Percentiles rank a stretch among this genome's conserved stretches.
phyloP scores from a whole-genome alignment of 225 moss, liverwort and hornwort species.

The Bryoerythrophyllum caledonicum region DNA sequence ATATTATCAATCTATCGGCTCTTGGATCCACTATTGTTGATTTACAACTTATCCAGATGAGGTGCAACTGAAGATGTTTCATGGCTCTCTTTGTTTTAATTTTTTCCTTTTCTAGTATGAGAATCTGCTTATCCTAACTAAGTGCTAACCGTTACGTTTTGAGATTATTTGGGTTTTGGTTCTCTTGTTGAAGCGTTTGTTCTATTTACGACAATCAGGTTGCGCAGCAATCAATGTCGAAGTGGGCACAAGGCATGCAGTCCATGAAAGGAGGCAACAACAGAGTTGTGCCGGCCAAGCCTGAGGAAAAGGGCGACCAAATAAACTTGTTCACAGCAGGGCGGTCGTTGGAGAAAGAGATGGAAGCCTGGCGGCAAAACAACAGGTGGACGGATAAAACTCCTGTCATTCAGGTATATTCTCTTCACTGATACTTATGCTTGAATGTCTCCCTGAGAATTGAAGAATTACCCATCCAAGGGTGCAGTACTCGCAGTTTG shows the following conservation, averaged over 20 bases:
- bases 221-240: slow-evolving; percentile 36
- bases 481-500: neutral
- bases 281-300: slow-evolving; percentile 15
- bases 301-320: slow-evolving; percentile 1
- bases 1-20: too few species aligned
- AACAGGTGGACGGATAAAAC: slow-evolving; percentile 29
- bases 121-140: too few species aligned
- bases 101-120: too few species aligned
- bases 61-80: too few species aligned
- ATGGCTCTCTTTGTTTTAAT: too few species aligned
- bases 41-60: too few species aligned
- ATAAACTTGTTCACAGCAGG: slow-evolving; percentile 4
- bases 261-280: slow-evolving; percentile 15
- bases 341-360: slow-evolving; percentile 30
- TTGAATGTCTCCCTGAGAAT: neutral
- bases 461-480: neutral
- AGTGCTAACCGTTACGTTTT: neutral
- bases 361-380: slow-evolving; percentile 43
- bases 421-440: neutral
- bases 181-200: neutral
- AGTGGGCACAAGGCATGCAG: slow-evolving; percentile 22
- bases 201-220: slow-evolving; percentile 14
- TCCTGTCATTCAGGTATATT: slow-evolving; percentile 33
- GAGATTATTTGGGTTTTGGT: neutral
- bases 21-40: too few species aligned